These are phyloP conservation scores for Citrus maxima DNA, from an alignment of 345 rosid species.

Conservation along the genomic window DNA sequence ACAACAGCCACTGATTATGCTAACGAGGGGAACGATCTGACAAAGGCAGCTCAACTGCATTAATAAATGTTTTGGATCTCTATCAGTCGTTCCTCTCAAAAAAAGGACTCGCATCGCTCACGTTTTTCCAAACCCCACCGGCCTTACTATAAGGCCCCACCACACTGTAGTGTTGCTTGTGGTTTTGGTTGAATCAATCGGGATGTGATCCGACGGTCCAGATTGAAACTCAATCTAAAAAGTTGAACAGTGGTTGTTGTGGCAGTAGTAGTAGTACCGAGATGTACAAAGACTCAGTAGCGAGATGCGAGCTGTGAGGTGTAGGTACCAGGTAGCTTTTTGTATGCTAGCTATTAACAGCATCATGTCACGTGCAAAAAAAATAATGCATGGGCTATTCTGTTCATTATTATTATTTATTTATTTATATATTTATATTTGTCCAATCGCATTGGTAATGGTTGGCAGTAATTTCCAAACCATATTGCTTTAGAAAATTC, in stretches of 20 bases:
- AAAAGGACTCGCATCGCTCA: neutral
- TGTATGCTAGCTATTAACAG: too few species aligned
- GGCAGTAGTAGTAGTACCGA: neutral
- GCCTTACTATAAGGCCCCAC: neutral
- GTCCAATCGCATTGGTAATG: too few species aligned
- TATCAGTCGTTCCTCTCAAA: neutral
- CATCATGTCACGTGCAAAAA: too few species aligned
- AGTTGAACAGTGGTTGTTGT: neutral
- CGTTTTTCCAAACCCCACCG: conserved; percentile 1
- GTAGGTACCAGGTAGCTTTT: too few species aligned
- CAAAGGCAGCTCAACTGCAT: neutral
- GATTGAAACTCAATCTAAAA: neutral
- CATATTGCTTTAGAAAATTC: too few species aligned
- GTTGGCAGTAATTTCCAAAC: too few species aligned
- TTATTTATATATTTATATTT: too few species aligned
- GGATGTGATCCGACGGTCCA: neutral
- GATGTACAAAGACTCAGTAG: neutral
- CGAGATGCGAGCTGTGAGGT: too few species aligned
- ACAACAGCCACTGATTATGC: neutral
- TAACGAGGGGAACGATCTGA: too few species aligned
- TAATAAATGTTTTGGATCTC: conserved; percentile 22
- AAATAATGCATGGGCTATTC: too few species aligned
- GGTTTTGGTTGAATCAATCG: neutral
- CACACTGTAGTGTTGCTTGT: neutral
- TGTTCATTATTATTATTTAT: too few species aligned